These are phyloP conservation scores for Diphasiastrum complanatum DNA, from an alignment of 83 land plant genomes.

Conservation along the genomic window DNA sequence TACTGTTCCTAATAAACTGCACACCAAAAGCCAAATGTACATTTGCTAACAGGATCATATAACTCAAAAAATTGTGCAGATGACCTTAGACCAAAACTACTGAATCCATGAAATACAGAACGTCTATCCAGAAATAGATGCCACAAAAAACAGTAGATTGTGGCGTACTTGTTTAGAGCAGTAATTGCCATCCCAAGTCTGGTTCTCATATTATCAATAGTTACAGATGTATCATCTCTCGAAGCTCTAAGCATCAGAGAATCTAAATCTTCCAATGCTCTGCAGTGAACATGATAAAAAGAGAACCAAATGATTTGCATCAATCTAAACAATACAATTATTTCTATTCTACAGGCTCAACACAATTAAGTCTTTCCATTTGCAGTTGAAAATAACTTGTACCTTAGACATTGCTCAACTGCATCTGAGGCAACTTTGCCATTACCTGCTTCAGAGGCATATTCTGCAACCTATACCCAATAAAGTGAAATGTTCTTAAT, in stretches of 20 bases:
- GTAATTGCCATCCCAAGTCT: conserved; percentile 45
- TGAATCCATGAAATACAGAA: not conserved
- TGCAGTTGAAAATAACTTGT: not conserved
- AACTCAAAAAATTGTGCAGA: not conserved
- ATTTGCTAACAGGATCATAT: not conserved
- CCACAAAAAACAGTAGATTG: not conserved
- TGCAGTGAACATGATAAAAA: conserved; percentile 10
- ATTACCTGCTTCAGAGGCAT: conserved; percentile 83
- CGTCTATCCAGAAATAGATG: not conserved
- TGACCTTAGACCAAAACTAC: not conserved
- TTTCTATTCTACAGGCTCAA: not conserved
- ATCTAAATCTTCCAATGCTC: conserved; percentile 97
- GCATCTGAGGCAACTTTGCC: conserved; percentile 67
- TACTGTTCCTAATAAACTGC: conserved; percentile 78
- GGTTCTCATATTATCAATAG: conserved; percentile 59
- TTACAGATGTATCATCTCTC: conserved; percentile 54
- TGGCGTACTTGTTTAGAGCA: conserved; percentile 63
- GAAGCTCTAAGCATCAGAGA: conserved; percentile 68
- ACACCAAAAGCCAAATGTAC: not conserved
- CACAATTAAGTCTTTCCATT: not conserved
- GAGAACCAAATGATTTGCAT: not conserved
- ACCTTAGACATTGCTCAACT: conserved; percentile 88
- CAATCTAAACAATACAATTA: not conserved
- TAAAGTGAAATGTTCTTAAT: not conserved
- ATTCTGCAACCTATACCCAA: conserved; percentile 78